Conservation (phyloP, 257 asterid genomes). For the Solanum pennellii region DNA sequence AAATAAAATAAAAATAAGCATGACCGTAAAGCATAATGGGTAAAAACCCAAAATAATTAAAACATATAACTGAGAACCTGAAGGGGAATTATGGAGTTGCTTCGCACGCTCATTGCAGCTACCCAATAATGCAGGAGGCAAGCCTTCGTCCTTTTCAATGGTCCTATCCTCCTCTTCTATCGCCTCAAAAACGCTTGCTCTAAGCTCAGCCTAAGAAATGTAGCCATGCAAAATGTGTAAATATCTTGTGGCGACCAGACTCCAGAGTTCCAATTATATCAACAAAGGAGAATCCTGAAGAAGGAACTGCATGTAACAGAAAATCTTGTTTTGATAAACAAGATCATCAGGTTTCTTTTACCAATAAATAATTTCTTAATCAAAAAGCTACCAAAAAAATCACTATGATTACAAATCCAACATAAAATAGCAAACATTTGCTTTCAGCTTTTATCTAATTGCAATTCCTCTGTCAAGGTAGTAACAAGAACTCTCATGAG, state of each 20-base stretch:
- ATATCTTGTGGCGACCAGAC: neutral
- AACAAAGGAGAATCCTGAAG: neutral
- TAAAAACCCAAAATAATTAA: neutral
- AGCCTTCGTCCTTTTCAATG: conserved; percentile 63
- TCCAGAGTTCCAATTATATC: neutral
- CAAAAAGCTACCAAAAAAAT: neutral
- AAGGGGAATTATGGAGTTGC: conserved; percentile 87
- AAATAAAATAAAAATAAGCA: neutral
- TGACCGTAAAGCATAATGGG: neutral
- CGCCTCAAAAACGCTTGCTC: conserved; percentile 97
- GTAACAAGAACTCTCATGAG: neutral
- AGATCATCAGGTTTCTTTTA: neutral
- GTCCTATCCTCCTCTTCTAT: conserved; percentile 90
- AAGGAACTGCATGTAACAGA: neutral
- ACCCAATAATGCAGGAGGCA: conserved; percentile 90
- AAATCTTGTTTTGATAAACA: neutral
- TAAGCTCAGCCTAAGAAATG: conserved; percentile 66
- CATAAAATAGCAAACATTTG: neutral
- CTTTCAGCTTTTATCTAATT: neutral
- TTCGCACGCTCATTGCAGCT: conserved; percentile 94
- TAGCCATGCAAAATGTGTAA: neutral
- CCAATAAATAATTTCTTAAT: neutral
- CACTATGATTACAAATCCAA: neutral
- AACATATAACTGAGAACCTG: conserved; percentile 33
- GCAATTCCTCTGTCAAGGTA: neutral